Base-by-base conservation (phyloP, 176 grass and related monocot species). In the Olyra latifolia region DNA sequence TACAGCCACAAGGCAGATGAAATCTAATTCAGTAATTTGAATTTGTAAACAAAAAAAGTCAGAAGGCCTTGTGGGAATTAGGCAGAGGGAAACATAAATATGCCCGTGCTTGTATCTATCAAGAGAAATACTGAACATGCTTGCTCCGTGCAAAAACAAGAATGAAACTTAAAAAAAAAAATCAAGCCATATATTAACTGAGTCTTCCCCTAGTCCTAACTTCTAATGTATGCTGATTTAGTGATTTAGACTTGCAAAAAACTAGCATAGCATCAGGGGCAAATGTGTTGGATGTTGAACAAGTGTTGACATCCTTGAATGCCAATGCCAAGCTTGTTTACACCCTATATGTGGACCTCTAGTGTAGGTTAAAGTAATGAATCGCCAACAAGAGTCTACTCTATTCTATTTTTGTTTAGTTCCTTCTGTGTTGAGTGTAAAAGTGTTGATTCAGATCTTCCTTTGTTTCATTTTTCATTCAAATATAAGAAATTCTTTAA, bases 1-100 rank as follows among this genome's bases (percentile, higher is more conserved):
- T 70, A 40, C 2, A 84, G 22, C 32, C 58, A 75, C 15, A 86
- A 65, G 22, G 62, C 19, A 52, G 24, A 88, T 79, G 24, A 80
- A 41, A 35, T 46, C 62, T 30, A 29, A 78, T 74, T 46, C 25
- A 23, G 23, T 23, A 74, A 84, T 47, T 61, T 22, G 14, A 87
- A 56, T 71, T 35, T 10, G 53, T 50, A 76, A 80, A 48, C n/a
- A 82, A 28, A 73, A 58, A 35, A 62, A 52, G 39, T 11, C 53
- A 56, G 50, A 54, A 57, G 20, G 25, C 27, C 10, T 71, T 60
- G 48, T 69, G 29, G 53, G 25, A n/a, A 46, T 35, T 4, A 35
- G 4, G 32, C 32, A 35, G 32, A 35, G 32, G 32, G 32, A 2
- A 35, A 35, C 32, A 35, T 35, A 35, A 35, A 35, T 35, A 4